Conservation (phyloP, 2,329 filamentous ascomycete species). For the Aspergillus flavus region DNA sequence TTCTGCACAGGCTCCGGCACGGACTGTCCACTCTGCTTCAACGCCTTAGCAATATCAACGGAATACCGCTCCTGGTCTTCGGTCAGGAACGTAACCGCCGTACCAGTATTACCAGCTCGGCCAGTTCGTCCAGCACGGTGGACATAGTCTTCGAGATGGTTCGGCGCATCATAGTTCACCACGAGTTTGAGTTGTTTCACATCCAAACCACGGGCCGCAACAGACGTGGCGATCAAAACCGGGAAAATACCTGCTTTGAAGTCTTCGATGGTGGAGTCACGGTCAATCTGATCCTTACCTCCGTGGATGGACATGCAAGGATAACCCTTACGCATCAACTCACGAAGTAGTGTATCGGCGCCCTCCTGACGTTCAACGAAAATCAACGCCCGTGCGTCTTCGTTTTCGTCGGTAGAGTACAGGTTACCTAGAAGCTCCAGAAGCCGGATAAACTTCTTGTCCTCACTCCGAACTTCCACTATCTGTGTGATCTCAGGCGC, state of each 20-base stretch:
- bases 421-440: conserved; percentile 85
- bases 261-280: conserved; percentile 87
- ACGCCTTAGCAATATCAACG: conserved; percentile 82
- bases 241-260: conserved; percentile 91
- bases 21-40: conserved; percentile 86
- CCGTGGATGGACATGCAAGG: conserved; percentile 93
- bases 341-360: conserved; percentile 76
- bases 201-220: conserved; percentile 91
- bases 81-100: conserved; percentile 91
- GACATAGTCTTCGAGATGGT: conserved; percentile 95
- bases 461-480: conserved; percentile 82
- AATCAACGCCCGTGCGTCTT: conserved; percentile 85
- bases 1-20: conserved; percentile 71
- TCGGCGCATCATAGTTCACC: conserved; percentile 92
- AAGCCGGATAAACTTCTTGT: conserved; percentile 79
- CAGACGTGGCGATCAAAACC: conserved; percentile 90
- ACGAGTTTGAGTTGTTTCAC: conserved; percentile 96
- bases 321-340: conserved; percentile 81
- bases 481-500: conserved; percentile 81
- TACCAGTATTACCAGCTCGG: conserved; percentile 90
- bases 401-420: conserved; percentile 72
- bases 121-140: conserved; percentile 93
- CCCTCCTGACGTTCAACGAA: conserved; percentile 94
- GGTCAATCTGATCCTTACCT: conserved; percentile 89
- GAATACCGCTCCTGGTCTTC: conserved; percentile 90